Conservation (phyloP, 2,329 filamentous ascomycete genomes). For the Colletotrichum horii region DNA sequence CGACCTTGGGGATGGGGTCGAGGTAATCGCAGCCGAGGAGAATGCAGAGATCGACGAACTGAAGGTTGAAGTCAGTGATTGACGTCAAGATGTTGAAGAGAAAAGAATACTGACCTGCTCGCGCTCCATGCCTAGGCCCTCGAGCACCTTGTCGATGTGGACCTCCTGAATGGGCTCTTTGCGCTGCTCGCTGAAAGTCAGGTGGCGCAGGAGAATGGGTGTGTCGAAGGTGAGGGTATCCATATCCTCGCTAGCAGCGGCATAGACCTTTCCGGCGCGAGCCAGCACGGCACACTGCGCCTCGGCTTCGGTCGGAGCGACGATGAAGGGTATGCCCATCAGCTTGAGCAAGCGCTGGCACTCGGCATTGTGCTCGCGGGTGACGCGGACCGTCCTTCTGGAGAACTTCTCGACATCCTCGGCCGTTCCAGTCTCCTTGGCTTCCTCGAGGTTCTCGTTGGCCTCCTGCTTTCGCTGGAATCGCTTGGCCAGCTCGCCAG, state of each 20-base stretch:
- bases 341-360: constrained; percentile 89
- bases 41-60: constrained; percentile 97
- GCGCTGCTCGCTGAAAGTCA: constrained; percentile 96
- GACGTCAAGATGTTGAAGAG: background rate
- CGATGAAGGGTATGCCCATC: constrained; percentile 95
- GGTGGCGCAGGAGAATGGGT: constrained; percentile 87
- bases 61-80: background rate
- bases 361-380: constrained; percentile 95
- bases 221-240: constrained; percentile 96
- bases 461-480: constrained; percentile 95
- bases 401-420: constrained; percentile 99
- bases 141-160: constrained; percentile 82
- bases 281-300: constrained; percentile 94
- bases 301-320: constrained; percentile 96
- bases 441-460: constrained; percentile 87
- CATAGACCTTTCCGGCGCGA: constrained; percentile 92
- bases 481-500: constrained; percentile 93
- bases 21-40: constrained; percentile 97
- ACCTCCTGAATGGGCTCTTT: constrained; percentile 99
- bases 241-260: constrained; percentile 98
- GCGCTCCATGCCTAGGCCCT: constrained; percentile 86
- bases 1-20: constrained; percentile 93
- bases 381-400: constrained; percentile 88
- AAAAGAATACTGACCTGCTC: constrained; percentile 65
- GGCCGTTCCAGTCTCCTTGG: constrained; percentile 95